Percentiles rank a stretch among this genome's conserved stretches.
Evolutionary conservation across 2,329 filamentous ascomycete species (phyloP).

Genomic region (Aspergillus nomiae): DNA sequence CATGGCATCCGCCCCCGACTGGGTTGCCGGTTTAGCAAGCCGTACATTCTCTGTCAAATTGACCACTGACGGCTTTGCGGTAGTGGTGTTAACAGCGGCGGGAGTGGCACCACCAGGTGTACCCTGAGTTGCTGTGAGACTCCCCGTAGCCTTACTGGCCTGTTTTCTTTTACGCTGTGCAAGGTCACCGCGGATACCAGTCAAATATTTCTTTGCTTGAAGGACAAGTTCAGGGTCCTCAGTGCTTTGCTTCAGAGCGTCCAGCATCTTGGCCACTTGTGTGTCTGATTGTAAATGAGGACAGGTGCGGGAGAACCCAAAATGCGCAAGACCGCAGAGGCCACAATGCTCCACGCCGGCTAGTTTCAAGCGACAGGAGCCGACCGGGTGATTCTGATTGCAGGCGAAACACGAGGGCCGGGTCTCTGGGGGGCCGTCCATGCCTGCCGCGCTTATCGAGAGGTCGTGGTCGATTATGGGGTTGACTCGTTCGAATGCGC

Average conservation of each 20-base stretch:
- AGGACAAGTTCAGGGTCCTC: slow-evolving; percentile 58
- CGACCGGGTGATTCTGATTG: slow-evolving; percentile 53
- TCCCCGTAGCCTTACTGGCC: slow-evolving; percentile 19
- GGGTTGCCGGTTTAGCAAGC: not conserved
- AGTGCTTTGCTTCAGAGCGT: slow-evolving; percentile 60
- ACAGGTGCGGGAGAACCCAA: slow-evolving; percentile 58
- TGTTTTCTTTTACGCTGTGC: slow-evolving; percentile 53
- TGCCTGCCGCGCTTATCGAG: slow-evolving; percentile 6
- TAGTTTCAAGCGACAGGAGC: slow-evolving; percentile 63
- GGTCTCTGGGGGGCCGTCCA: slow-evolving; percentile 23
- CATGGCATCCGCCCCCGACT: not conserved
- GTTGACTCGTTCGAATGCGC: slow-evolving; percentile 42
- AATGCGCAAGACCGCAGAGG: slow-evolving; percentile 66
- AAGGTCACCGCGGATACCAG: slow-evolving; percentile 58
- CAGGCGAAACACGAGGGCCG: slow-evolving; percentile 55
- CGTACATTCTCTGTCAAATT: not conserved
- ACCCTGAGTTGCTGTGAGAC: slow-evolving; percentile 1
- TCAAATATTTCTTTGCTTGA: slow-evolving; percentile 58
- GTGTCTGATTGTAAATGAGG: slow-evolving; percentile 64
- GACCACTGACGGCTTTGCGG: not conserved
- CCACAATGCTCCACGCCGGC: slow-evolving; percentile 64
- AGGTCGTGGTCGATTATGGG: slow-evolving; percentile 12
- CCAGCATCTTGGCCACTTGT: slow-evolving; percentile 65
- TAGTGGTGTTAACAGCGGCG: not conserved
- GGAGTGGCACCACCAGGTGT: not conserved